A percentile compares a stretch with the other conserved stretches of the same genome.
Conservation (phyloP, 73 alveolate species). For the Tetrahymena borealis region DNA sequence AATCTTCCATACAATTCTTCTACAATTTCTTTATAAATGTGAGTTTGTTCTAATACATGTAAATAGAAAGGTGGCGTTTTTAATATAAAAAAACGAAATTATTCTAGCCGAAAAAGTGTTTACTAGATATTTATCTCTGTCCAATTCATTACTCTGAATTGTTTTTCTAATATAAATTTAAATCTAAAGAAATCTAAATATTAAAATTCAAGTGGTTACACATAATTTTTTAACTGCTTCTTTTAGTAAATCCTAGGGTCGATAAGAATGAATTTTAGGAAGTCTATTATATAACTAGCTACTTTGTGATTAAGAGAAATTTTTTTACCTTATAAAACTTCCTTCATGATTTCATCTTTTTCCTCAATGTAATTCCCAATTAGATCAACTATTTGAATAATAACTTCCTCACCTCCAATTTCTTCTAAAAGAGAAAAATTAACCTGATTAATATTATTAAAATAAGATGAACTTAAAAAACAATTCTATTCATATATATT, state of each 20-base stretch:
- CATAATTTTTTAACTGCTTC: not conserved
- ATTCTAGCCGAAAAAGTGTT: not conserved
- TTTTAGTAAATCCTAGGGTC: not conserved
- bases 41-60: not conserved
- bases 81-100: not conserved
- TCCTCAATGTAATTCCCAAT: not conserved
- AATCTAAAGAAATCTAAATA: not conserved
- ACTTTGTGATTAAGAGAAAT: not conserved
- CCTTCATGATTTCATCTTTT: not conserved
- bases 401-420: not conserved
- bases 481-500: not conserved
- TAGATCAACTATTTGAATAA: not conserved
- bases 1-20: not conserved
- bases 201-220: not conserved
- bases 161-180: not conserved
- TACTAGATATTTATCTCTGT: not conserved
- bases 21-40: not conserved
- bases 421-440: not conserved
- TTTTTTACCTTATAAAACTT: not conserved
- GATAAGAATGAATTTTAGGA: not conserved
- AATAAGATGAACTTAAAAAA: not conserved
- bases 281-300: not conserved
- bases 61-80: not conserved
- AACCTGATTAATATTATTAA: not conserved
- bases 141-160: not conserved